These are phyloP conservation scores for Staphylotrichum longicolle DNA, from an alignment of 495 filamentous ascomycete genomes.

Conservation along the genomic window DNA sequence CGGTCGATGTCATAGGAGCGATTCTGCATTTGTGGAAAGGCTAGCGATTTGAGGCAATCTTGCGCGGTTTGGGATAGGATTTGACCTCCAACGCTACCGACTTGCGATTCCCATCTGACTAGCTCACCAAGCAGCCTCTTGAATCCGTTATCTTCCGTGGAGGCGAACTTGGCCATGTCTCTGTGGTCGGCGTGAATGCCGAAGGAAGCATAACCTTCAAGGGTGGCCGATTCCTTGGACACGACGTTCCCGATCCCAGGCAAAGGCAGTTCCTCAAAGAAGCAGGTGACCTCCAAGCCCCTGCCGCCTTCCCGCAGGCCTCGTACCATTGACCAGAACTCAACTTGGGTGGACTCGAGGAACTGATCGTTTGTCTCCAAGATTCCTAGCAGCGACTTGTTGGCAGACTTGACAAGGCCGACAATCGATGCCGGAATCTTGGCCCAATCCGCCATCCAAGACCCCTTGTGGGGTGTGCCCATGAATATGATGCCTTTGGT, in stretches of 20 bases:
- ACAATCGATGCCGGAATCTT: constrained; percentile 11
- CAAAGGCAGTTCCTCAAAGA: constrained; percentile 33
- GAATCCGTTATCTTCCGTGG: constrained; percentile 36
- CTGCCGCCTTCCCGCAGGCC: constrained; percentile 15
- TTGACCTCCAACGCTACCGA: too few relatives aligned
- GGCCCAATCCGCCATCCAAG: constrained; percentile 35
- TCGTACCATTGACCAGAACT: constrained; percentile 38
- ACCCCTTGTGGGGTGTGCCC: constrained; percentile 43
- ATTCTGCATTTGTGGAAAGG: constrained; percentile 31
- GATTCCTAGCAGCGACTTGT: constrained; percentile 24
- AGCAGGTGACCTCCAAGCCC: constrained; percentile 35
- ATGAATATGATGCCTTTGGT: constrained; percentile 42
- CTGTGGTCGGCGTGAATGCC: constrained; percentile 42
- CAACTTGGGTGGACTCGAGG: constrained; percentile 19
- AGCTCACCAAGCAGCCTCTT: constrained; percentile 34
- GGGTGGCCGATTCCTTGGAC: constrained; percentile 39
- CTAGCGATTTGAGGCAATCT: constrained; percentile 22
- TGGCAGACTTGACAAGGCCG: constrained; percentile 25
- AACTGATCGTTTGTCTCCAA: constrained; percentile 21
- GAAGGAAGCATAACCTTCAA: constrained; percentile 28
- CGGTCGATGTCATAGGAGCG: constrained; percentile 25
- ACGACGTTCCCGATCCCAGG: constrained; percentile 33
- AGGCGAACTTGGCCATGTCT: constrained; percentile 41
- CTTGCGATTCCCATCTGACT: constrained; percentile 4
- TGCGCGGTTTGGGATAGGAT: too few relatives aligned